Conservation (phyloP, 768 basidiomycete species). For the Leccinum variicolor region DNA sequence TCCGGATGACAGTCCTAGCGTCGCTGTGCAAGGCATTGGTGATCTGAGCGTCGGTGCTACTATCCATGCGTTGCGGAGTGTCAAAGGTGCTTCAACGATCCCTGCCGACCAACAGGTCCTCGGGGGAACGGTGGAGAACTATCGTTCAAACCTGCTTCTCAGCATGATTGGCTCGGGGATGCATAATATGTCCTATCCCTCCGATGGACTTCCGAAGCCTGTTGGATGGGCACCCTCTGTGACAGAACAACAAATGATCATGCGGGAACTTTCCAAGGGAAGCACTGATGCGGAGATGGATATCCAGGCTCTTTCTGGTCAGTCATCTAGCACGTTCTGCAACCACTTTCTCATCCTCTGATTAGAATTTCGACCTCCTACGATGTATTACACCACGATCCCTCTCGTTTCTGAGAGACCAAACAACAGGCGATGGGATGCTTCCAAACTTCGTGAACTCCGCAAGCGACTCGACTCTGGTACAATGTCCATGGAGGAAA, state of each 20-base stretch:
- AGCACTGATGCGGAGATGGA: slow-evolving; percentile 78
- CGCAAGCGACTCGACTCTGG: slow-evolving; percentile 94
- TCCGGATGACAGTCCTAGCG: slow-evolving; percentile 59
- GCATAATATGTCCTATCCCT: slow-evolving; percentile 53
- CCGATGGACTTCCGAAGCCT: slow-evolving; percentile 58
- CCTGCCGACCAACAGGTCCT: slow-evolving; percentile 93
- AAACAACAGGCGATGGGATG: slow-evolving; percentile 89
- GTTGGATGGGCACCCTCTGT: slow-evolving; percentile 70
- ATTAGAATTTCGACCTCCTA: slow-evolving; percentile 85
- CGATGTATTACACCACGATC: slow-evolving; percentile 95
- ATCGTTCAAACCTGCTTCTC: slow-evolving; percentile 84
- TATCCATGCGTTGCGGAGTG: slow-evolving; percentile 79
- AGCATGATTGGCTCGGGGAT: slow-evolving; percentile 82
- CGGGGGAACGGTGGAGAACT: slow-evolving; percentile 91
- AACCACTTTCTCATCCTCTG: slow-evolving; percentile 9
- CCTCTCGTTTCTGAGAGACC: slow-evolving; percentile 84
- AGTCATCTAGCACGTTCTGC: slow-evolving; percentile 25
- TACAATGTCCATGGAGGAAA: slow-evolving; percentile 76
- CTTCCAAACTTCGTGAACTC: slow-evolving; percentile 88
- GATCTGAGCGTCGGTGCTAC: slow-evolving; percentile 85
- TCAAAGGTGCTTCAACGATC: slow-evolving; percentile 90
- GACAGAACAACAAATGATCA: slow-evolving; percentile 96
- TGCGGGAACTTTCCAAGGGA: slow-evolving; percentile 85
- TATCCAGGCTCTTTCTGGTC: slow-evolving; percentile 82
- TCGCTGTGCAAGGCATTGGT: slow-evolving; percentile 77